These are phyloP conservation scores for Halenospora varia DNA, from an alignment of 495 filamentous ascomycete genomes.

Conservation along the genomic window DNA sequence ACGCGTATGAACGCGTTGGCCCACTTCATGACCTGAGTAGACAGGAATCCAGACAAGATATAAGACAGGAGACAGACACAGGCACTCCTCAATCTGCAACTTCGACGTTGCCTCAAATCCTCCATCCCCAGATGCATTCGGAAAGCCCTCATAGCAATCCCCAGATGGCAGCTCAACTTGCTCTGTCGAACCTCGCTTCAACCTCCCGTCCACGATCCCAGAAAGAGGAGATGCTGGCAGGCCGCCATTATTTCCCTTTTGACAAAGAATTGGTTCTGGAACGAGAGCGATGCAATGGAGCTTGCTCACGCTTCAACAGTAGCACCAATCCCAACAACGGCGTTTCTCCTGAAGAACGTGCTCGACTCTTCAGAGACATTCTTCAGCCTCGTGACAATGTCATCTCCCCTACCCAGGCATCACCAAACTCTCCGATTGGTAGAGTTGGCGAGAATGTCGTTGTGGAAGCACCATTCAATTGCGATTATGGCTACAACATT, in stretches of 20 bases:
- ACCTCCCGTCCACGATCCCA: conserved; percentile 53
- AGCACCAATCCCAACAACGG: conserved; percentile 74
- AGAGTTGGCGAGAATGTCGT: conserved; percentile 70
- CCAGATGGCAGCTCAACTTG: conserved; percentile 57
- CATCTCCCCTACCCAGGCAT: conserved; percentile 40
- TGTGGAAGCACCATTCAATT: conserved; percentile 87
- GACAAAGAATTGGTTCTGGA: conserved; percentile 78
- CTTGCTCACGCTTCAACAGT: conserved; percentile 87
- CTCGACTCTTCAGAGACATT: conserved; percentile 74
- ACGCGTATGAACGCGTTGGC: conserved; percentile 49
- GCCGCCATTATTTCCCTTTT: conserved; percentile 75
- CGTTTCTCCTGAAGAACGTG: conserved; percentile 73
- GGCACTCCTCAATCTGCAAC: conserved; percentile 26
- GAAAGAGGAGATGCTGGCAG: conserved; percentile 91
- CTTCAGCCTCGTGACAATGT: conserved; percentile 47
- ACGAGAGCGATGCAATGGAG: conserved; percentile 78
- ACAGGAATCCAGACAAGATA: conserved; percentile 46
- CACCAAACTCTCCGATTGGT: conserved; percentile 49
- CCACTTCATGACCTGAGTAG: conserved; percentile 50
- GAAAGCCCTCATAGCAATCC: conserved; percentile 40
- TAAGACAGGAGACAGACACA: conserved; percentile 27
- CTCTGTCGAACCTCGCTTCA: conserved; percentile 46
- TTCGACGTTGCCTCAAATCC: conserved; percentile 32
- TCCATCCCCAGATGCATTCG: conserved; percentile 42
- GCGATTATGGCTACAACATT: conserved; percentile 96